Evolutionary conservation across 2,329 filamentous ascomycete genomes (phyloP), one percentile per base, ranked within the genome.

Genomic region (Verticillium isaacii): DNA sequence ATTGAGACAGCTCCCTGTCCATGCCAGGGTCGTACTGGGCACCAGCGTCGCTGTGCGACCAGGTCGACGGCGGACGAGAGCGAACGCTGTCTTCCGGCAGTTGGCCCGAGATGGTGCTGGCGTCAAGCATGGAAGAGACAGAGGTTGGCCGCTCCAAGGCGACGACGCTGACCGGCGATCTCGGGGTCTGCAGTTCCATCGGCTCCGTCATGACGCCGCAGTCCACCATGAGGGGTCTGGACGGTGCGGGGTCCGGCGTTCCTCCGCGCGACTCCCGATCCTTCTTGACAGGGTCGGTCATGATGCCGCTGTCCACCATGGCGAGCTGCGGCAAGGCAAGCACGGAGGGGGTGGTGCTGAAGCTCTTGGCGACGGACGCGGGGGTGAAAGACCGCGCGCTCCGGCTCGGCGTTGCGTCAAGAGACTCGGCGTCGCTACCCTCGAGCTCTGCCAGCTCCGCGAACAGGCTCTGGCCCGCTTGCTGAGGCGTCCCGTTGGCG

Each of bases 361-460:
- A 73, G 45, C 75, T 77, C 52, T 78, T 71, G 56, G 69, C 71
- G 25, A 76, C 72, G 12, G 83, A 85, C 32, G 74, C 79, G 25
- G 83, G 82, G 6, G 82, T 84, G 54, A 75, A 68, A 19, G 77
- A 81, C 54, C 80, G 79, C 25, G 75, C 68, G 63, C 79, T 80
- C 54, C 80, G 79, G 65, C 81, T 84, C 32, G 86, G 86, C 34
- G 85, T 88, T 32, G 77, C 82, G 19, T 79, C 80, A 62, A 76
- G 80, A 60, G 90, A 88, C 64, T 89, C 89, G 63, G 92, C 90
- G 65, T 92, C 91, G 67, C 90, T 89, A 66, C 87, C 86, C 64
- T 86, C 89, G 54, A 97, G 79, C 66, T 92, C 91, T 60, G 90
- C 92, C 52, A 99, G 83, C 75, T 99, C 95, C 50, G 93, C 93